A percentile compares a stretch with the other conserved stretches of the same genome.
Conservation (phyloP, 371 early-diverging fungal species). For the Mucor plumbeus region DNA sequence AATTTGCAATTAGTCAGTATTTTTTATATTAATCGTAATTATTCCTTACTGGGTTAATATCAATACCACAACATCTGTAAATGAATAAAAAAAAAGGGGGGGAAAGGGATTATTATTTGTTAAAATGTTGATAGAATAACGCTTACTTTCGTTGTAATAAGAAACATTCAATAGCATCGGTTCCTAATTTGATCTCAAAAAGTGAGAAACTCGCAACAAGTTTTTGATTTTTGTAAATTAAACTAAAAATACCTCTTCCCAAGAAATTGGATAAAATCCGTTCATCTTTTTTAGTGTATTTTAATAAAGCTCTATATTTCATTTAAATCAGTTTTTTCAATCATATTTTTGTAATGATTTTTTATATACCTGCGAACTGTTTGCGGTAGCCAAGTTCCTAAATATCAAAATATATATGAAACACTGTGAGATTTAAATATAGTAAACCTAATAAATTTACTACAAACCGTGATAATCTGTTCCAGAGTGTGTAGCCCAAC, state of each 20-base stretch:
- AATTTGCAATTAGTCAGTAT: neutral
- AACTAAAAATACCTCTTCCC: conserved; percentile 69
- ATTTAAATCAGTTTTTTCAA: neutral
- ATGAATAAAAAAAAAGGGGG: neutral
- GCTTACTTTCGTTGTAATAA: conserved; percentile 75
- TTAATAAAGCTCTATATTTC: conserved; percentile 64
- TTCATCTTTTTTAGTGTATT: conserved; percentile 77
- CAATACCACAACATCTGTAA: conserved; percentile 78
- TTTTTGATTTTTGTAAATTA: too few relatives aligned
- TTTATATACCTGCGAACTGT: conserved; percentile 74
- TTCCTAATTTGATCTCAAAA: conserved; percentile 52
- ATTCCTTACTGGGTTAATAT: conserved; percentile 81
- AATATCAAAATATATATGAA: neutral
- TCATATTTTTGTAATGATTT: too few relatives aligned
- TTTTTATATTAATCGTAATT: neutral
- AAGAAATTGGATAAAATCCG: conserved; percentile 89
- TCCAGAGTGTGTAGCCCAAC: conserved; percentile 92
- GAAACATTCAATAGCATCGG: conserved; percentile 93
- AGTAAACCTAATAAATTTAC: neutral
- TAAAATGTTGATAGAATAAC: too few relatives aligned
- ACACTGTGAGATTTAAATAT: neutral
- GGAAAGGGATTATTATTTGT: neutral
- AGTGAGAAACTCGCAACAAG: neutral
- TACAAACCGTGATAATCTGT: conserved; percentile 84
- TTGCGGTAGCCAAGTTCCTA: conserved; percentile 93